Evolutionary conservation across 257 asterid genomes (phyloP).

Genomic region (Capsicum rhomboideum): DNA sequence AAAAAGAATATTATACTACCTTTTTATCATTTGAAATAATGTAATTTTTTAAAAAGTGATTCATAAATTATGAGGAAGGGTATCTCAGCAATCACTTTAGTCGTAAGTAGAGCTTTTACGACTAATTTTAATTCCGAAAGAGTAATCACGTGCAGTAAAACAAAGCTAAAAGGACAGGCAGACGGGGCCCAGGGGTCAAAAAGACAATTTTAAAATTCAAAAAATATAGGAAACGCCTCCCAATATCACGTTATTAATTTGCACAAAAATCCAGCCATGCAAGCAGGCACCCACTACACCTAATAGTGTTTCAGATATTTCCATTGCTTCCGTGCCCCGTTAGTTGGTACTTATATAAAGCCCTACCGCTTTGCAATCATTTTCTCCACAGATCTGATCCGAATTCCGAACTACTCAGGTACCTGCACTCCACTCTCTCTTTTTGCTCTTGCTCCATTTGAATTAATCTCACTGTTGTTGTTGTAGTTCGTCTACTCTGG

Average conservation of each 20-base stretch:
- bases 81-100: neutral
- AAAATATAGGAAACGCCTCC: neutral
- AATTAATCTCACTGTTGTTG: neutral
- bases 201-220: neutral
- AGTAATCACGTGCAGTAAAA: neutral
- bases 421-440: neutral
- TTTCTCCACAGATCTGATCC: constrained; percentile 1
- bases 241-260: neutral
- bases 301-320: neutral
- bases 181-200: neutral
- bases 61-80: too few relatives aligned
- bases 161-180: neutral
- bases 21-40: too few relatives aligned
- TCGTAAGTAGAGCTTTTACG: neutral
- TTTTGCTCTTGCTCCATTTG: neutral
- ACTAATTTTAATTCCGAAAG: neutral
- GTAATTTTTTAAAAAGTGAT: too few relatives aligned
- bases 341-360: too few relatives aligned
- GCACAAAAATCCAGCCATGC: neutral
- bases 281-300: constrained; percentile 1
- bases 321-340: too few relatives aligned
- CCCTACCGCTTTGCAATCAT: too few relatives aligned
- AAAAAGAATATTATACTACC: too few relatives aligned
- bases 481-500: neutral
- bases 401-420: neutral